Base-by-base conservation (phyloP, 139 green algal genomes). In the Desmodesmus armatus region DNA sequence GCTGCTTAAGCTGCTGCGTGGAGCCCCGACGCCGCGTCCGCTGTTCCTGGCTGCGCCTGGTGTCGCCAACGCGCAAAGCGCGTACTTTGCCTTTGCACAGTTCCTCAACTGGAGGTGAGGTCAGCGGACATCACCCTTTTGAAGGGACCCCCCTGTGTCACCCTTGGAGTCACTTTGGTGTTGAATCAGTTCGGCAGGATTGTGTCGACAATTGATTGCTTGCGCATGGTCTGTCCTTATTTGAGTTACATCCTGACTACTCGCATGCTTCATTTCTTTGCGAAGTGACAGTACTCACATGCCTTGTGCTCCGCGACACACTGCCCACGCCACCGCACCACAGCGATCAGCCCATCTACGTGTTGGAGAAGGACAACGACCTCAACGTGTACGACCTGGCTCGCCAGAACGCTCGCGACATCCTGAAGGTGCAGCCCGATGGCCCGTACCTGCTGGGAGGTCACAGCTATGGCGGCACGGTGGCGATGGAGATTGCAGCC, bases 351-450 rank as follows among this genome's bases (percentile, higher is more conserved):
- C 95, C 95, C 58, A 98, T 98, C 74, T 97, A 97, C 53, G 94
- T 97, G 53, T 85, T 98, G 69, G 95, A 98, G 88, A 98, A 98
- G 88, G 95, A 98, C 92, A 97, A 98, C 72, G 94, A 98, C 82
- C 86, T 98, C 17, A 91, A 94, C 85, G 92, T 98, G 23, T 53
- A 63, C 37, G 53, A 85, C 29, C 90, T 97, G 58, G 94, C 93
- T 0, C 82, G 67, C 13, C 67, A 80, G 53, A 98, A 98, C 80
- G 94, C 93, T 0, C 55, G 80, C 9, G 94, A 98, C 80, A 96
- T 98, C 0, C 84, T 97, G 27, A 77, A 80, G 43, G 88, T 96
- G 58, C 93, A 97, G 90, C 89, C 93, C 21, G 83, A 94, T 66
- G 95, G 95, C 0, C 95, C 96, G 0, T 98, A 94, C 93, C 86